Conservation (phyloP, 2,329 filamentous ascomycete species). For the Colletotrichum sp. region DNA sequence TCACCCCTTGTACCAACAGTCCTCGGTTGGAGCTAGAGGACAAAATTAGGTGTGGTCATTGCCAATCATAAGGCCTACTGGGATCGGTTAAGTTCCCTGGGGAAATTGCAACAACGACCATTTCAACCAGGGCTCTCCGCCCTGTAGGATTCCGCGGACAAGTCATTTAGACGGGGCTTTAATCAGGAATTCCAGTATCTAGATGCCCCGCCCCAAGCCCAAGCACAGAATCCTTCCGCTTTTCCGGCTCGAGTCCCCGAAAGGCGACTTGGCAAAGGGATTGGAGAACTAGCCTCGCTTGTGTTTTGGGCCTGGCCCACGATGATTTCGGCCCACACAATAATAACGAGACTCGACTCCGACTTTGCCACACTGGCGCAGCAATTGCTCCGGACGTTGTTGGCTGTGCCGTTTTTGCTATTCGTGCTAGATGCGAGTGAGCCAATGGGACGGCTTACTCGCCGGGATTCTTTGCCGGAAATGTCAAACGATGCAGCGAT, state of each 20-base stretch:
- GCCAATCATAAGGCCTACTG: neutral
- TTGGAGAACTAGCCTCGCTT: neutral
- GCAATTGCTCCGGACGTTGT: neutral
- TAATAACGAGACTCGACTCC: neutral
- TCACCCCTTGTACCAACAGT: neutral
- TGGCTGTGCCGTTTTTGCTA: neutral
- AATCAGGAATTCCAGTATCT: neutral
- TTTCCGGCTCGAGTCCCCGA: neutral
- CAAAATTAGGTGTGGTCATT: neutral
- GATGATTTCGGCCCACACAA: neutral
- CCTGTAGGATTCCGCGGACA: neutral
- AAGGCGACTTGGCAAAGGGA: neutral
- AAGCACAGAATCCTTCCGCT: neutral
- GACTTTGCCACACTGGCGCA: neutral
- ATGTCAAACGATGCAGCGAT: neutral
- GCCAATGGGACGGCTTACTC: neutral
- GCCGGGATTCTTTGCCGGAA: neutral
- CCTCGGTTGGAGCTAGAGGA: neutral
- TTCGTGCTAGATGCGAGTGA: neutral
- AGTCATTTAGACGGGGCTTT: neutral
- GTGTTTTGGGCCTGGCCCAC: neutral
- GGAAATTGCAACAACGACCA: neutral
- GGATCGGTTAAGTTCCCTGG: neutral
- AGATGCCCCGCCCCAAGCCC: neutral
- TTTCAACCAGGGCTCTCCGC: neutral